Evolutionary conservation across 2,329 filamentous ascomycete species (phyloP), one percentile per base, ranked within the genome.

Genomic region (Amylocarpus encephaloides): DNA sequence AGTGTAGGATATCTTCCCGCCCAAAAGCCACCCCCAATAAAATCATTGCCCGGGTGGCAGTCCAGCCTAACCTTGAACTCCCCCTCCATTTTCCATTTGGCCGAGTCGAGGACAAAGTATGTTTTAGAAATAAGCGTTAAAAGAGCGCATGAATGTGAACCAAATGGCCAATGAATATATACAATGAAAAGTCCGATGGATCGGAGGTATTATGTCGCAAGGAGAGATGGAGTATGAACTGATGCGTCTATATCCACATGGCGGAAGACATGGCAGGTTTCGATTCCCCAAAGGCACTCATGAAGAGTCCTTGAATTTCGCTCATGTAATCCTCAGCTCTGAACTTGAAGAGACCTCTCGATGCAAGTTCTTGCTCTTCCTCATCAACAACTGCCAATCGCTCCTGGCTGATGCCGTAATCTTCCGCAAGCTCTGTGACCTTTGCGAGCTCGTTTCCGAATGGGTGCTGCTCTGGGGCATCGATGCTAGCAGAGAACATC

Each of bases 371-470:
- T 58, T 79, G 73, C 62, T 88, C 78, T 67, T 94, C 89, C 49
- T 88, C 86, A 40, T 91, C 85, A 35, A 83, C 71, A 41, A 82
- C 73, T n/a, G 77, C 75, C 55, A 76, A 65, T 15, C 59, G 70
- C 34, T 80, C 76, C 55, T 78, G 76, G 43, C 52, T 57, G 29
- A 82, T 75, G 38, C 82, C 82, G 60, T 89, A 92, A 68, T 96
- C 91, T 70, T 97, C 93, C 0, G 86, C 92, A 13, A 96, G 79
- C 69, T 97, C 93, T 47, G 90, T 89, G 19, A 97, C 88, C 69
- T 97, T 86, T 50, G 88, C 89, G 47, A 97, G 74, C 69, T 98
- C 93, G 45, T 85, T 83, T 47, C 88, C 88, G 62, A 97, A 97
- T 0, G 92, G 92, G 66, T 93, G 81, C 67, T 70, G 53, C 73